phyloP scores from a whole-genome alignment of 2,329 filamentous ascomycete genomes.

The Rhinocladiella similis region DNA sequence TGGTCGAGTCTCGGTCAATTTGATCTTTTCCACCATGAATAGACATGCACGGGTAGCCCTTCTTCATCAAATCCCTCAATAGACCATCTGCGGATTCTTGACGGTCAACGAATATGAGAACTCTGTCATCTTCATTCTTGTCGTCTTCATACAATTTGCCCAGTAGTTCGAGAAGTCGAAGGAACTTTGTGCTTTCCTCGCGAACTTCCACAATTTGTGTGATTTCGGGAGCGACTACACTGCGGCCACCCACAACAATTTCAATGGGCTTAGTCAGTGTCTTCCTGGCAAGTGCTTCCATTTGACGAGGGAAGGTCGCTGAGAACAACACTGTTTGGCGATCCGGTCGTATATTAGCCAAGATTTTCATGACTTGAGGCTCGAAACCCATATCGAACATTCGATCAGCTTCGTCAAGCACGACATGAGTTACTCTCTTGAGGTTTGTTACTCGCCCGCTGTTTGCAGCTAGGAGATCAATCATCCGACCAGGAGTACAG shows the following conservation, averaged over 20 bases:
- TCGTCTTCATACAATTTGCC: constrained; percentile 74
- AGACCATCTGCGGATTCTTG: constrained; percentile 86
- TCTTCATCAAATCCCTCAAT: constrained; percentile 74
- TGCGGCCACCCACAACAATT: constrained; percentile 87
- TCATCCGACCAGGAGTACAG: constrained; percentile 91
- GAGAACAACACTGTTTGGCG: constrained; percentile 95
- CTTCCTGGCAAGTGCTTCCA: constrained; percentile 88
- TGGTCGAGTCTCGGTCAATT: constrained; percentile 87
- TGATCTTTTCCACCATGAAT: constrained; percentile 95
- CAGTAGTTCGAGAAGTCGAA: constrained; percentile 79
- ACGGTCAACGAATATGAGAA: constrained; percentile 87
- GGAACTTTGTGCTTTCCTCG: constrained; percentile 78
- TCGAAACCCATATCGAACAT: constrained; percentile 99
- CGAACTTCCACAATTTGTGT: constrained; percentile 89
- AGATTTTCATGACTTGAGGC: constrained; percentile 95
- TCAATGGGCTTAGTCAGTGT: constrained; percentile 82
- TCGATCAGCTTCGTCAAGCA: constrained; percentile 94
- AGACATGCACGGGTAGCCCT: constrained; percentile 87
- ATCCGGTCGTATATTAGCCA: constrained; percentile 86
- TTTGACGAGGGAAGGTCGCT: constrained; percentile 90
- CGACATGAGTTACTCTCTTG: constrained; percentile 84
- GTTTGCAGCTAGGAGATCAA: constrained; percentile 91
- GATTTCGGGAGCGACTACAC: constrained; percentile 68
- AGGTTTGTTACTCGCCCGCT: constrained; percentile 92
- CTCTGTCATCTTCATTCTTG: constrained; percentile 83